Conservation (phyloP, 768 basidiomycete genomes). For the Antrodiella citrinella region DNA sequence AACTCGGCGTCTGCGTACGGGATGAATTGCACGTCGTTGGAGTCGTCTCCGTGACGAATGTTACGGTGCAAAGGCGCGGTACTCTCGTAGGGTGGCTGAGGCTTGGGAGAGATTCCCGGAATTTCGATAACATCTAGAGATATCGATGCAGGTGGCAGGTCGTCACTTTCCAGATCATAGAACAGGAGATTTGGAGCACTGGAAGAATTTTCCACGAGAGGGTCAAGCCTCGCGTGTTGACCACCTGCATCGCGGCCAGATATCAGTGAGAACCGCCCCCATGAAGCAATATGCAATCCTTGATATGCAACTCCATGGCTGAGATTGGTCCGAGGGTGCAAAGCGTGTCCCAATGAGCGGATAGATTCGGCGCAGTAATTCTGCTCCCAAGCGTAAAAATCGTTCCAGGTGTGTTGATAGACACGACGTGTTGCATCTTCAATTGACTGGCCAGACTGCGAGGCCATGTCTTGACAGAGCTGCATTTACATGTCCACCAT, state of each 20-base stretch:
- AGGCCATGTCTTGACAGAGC: slow-evolving; percentile 55
- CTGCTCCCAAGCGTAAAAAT: slow-evolving; percentile 19
- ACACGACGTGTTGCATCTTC: slow-evolving; percentile 34
- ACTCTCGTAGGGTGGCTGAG: slow-evolving; percentile 36
- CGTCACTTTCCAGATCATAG: background rate
- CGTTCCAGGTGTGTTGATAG: slow-evolving; percentile 12
- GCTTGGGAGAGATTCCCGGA: background rate
- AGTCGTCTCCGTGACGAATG: slow-evolving; percentile 50
- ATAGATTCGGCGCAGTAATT: too few species aligned
- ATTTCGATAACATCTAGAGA: background rate
- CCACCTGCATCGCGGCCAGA: background rate
- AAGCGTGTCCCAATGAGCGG: too few species aligned
- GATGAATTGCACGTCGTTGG: slow-evolving; percentile 47
- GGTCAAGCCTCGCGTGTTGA: background rate
- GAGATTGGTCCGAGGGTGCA: slow-evolving; percentile 3
- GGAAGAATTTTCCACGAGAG: too few species aligned
- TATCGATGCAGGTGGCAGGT: background rate
- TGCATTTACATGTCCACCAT: background rate
- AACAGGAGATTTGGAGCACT: too few species aligned
- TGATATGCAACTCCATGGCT: background rate
- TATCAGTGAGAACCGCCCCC: background rate
- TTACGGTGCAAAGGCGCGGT: slow-evolving; percentile 44
- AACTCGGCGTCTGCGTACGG: slow-evolving; percentile 60
- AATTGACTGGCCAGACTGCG: slow-evolving; percentile 30
- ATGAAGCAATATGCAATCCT: background rate